Base-by-base conservation (phyloP, 805 yeast species). In the Saturnispora zaruensis region DNA sequence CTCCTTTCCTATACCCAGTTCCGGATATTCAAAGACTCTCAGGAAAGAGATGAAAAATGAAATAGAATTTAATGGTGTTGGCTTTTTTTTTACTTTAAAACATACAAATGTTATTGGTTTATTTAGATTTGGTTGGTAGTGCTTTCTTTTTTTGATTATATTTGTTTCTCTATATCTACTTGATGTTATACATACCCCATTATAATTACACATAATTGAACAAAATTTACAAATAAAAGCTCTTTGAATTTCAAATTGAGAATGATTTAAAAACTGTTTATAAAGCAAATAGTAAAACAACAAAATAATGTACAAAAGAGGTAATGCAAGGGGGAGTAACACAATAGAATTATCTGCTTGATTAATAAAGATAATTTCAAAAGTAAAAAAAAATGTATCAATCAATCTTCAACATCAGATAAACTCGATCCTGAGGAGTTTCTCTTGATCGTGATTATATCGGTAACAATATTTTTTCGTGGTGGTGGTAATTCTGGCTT, bases 401-500 rank as follows among this genome's bases (percentile, higher is more conserved):
- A 36, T 36, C 40, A 36, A 36, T 33, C 47, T 16, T 34, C 33
- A 3, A 11, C 6, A 13, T 41, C 46, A 34, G 32, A 40, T 18
- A 45, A 24, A 13, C 42, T 41, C 3, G 33, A 24, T 14, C 32
- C 44, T 21, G 38, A 28, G 8, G 48, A 48, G 20, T 43, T 38
- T 33, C 49, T 34, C 13, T 23, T 21, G 16, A 45, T 33, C 26
- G 37, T 34, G 9, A 41, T 30, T 6, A 23, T 38, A 26, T 45
- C 48, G 28, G 40, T 43, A 16, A 49, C 49, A 16, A 26, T 30
- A 30, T 21, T 32, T 34, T 51, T 50, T 21, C 50, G 32, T 25
- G 48, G 51, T 28, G 49, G 56, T 16, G 53, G 48, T 30, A 34
- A 36, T 13, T 38, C 14, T 11, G 53, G 55, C 26, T 36, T 36